Percentiles rank a stretch among this genome's conserved stretches.
Evolutionary conservation across 2,329 filamentous ascomycete species (phyloP).

Genomic region (Dothideomycetes sp.): DNA sequence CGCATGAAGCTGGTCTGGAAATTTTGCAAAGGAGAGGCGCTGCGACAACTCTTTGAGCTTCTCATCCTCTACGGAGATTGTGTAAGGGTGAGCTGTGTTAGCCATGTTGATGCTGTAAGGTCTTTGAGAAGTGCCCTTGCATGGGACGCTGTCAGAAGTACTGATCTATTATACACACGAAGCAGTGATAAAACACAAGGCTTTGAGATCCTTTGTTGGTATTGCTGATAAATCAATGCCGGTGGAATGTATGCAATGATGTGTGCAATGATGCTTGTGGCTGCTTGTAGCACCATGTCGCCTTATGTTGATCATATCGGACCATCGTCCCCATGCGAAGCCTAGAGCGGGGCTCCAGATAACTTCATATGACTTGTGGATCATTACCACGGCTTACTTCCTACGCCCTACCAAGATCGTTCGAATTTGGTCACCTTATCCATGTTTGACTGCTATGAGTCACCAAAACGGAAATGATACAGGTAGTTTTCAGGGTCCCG

Average conservation of each 20-base stretch:
- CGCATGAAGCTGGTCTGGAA: slow-evolving; percentile 16
- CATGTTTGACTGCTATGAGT: no score
- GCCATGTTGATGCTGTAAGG: neutral
- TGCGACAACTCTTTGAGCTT: slow-evolving; percentile 32
- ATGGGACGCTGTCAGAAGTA: neutral
- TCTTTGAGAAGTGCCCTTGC: neutral
- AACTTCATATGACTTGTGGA: no score
- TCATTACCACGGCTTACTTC: no score
- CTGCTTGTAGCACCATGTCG: no score
- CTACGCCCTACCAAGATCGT: no score
- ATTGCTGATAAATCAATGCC: neutral
- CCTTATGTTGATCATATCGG: no score
- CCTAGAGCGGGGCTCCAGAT: no score
- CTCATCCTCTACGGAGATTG: slow-evolving; percentile 41
- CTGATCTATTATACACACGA: neutral
- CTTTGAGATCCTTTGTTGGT: neutral
- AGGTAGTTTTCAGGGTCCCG: no score
- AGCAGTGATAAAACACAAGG: neutral
- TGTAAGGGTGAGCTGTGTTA: slow-evolving; percentile 23
- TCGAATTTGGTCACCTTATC: no score
- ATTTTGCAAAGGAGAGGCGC: slow-evolving; percentile 1
- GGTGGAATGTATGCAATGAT: neutral
- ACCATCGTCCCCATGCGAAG: no score
- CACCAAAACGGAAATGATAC: no score
- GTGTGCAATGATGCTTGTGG: no score